A percentile compares a stretch with the other conserved stretches of the same genome.
Conservation (phyloP, 495 filamentous ascomycete genomes). For the Aspergillus coremiiformis region DNA sequence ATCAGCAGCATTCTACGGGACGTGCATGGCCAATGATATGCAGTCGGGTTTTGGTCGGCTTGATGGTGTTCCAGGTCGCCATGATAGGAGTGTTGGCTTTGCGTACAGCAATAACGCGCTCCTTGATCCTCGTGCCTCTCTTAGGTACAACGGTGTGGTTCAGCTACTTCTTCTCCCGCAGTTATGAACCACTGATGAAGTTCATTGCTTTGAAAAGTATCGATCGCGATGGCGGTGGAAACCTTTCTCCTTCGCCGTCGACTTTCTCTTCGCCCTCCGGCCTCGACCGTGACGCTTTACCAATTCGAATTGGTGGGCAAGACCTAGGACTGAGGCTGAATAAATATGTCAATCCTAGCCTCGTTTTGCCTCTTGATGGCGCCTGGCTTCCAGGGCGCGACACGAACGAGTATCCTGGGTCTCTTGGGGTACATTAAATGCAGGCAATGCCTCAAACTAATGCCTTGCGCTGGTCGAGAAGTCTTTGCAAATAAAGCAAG, state of each 20-base stretch:
- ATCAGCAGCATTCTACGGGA: slow-evolving; percentile 90
- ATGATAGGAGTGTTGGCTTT: slow-evolving; percentile 83
- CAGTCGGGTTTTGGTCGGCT: slow-evolving; percentile 74
- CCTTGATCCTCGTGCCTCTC: slow-evolving; percentile 67
- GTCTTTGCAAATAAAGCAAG: background rate
- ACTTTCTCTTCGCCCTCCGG: slow-evolving; percentile 37
- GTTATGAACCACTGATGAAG: slow-evolving; percentile 77
- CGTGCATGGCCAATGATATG: slow-evolving; percentile 94
- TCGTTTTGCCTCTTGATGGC: slow-evolving; percentile 38
- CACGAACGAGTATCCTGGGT: slow-evolving; percentile 6
- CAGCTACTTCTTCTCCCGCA: slow-evolving; percentile 61
- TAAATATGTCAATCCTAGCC: slow-evolving; percentile 42
- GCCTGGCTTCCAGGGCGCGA: slow-evolving; percentile 37
- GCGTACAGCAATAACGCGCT: slow-evolving; percentile 59
- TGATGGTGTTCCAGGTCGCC: slow-evolving; percentile 81
- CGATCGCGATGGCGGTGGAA: slow-evolving; percentile 42
- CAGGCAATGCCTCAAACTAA: slow-evolving; percentile 13
- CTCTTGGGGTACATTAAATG: slow-evolving; percentile 17
- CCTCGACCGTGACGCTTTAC: slow-evolving; percentile 39
- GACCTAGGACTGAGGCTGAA: slow-evolving; percentile 36
- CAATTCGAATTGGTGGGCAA: slow-evolving; percentile 33
- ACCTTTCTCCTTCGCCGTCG: slow-evolving; percentile 32
- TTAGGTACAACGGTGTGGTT: slow-evolving; percentile 77
- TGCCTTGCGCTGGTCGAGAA: background rate
- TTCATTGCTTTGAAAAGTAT: slow-evolving; percentile 91